Conservation (phyloP, 495 filamentous ascomycete species). For the Aspergillus egyptiacus region DNA sequence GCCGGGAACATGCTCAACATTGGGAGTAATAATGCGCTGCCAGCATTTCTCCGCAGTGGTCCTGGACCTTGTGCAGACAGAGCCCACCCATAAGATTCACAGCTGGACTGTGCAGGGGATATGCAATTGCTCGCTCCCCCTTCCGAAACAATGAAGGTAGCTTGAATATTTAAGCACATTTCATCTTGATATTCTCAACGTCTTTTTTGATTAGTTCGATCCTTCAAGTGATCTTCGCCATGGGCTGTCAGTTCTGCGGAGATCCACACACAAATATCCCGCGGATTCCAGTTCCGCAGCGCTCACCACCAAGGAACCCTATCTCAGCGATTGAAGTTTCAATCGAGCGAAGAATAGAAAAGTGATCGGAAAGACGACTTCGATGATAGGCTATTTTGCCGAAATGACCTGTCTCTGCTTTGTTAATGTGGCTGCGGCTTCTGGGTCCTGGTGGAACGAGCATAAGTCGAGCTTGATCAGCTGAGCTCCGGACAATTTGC, state of each 20-base stretch:
- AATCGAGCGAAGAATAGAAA: not conserved
- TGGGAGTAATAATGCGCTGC: constrained; percentile 18
- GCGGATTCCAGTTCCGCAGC: not conserved
- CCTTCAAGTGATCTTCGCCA: constrained; percentile 11
- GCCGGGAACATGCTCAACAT: constrained; percentile 11
- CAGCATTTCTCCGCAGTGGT: constrained; percentile 21
- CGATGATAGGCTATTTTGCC: too few relatives aligned
- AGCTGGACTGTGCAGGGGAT: not conserved
- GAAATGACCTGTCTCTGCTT: constrained; percentile 10
- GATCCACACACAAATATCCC: constrained; percentile 1
- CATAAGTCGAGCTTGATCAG: constrained; percentile 17
- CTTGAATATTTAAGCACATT: not conserved
- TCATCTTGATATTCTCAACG: not conserved
- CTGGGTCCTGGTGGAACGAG: constrained; percentile 18
- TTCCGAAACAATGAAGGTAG: not conserved
- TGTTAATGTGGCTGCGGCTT: constrained; percentile 34
- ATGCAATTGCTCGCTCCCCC: not conserved
- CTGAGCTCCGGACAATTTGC: constrained; percentile 20
- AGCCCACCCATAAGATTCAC: constrained; percentile 12
- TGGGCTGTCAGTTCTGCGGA: not conserved
- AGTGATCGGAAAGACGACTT: not conserved
- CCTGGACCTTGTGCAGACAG: constrained; percentile 1
- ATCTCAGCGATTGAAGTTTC: constrained; percentile 24
- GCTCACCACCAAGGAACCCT: not conserved
- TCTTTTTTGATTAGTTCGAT: constrained; percentile 7